Evolutionary conservation across 2,329 filamentous ascomycete genomes (phyloP).

Genomic region (Alternaria burnsii): DNA sequence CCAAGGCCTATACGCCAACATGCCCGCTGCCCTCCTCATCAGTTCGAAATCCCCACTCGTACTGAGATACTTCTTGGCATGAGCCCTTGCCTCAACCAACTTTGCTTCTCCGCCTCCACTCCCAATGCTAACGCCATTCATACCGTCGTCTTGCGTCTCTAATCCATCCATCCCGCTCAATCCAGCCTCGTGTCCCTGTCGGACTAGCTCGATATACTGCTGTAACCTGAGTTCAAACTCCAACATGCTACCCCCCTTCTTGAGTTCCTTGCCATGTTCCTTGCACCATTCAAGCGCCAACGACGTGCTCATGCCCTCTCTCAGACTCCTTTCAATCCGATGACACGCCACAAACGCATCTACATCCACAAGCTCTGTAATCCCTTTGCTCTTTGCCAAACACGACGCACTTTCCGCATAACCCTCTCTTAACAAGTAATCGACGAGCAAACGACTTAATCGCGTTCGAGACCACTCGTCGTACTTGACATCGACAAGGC

Average conservation of each 20-base stretch:
- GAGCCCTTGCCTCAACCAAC: constrained; percentile 77
- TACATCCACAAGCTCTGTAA: constrained; percentile 85
- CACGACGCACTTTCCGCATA: constrained; percentile 79
- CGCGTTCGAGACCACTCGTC: constrained; percentile 86
- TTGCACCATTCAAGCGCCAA: constrained; percentile 90
- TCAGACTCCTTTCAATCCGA: constrained; percentile 76
- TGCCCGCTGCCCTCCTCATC: constrained; percentile 75
- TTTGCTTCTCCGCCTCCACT: constrained; percentile 57
- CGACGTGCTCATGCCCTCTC: constrained; percentile 70
- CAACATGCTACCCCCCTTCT: constrained; percentile 86
- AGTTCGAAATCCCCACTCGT: constrained; percentile 74
- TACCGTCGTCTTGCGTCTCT: constrained; percentile 30
- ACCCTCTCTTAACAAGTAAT: constrained; percentile 86
- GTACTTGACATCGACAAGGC: constrained; percentile 90
- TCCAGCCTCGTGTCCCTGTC: constrained; percentile 59
- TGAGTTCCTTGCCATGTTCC: constrained; percentile 91
- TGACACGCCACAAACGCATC: constrained; percentile 87
- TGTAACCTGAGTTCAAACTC: constrained; percentile 94
- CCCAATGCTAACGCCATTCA: constrained; percentile 73
- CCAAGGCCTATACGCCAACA: constrained; percentile 77
- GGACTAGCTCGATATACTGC: constrained; percentile 91
- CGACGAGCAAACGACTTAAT: constrained; percentile 86
- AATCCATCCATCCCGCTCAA: constrained; percentile 33
- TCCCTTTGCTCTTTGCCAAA: constrained; percentile 76
- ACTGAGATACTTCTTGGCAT: constrained; percentile 83